Evolutionary conservation across 306 rosid genomes (phyloP).

Genomic region (Dicorynia guianensis): DNA sequence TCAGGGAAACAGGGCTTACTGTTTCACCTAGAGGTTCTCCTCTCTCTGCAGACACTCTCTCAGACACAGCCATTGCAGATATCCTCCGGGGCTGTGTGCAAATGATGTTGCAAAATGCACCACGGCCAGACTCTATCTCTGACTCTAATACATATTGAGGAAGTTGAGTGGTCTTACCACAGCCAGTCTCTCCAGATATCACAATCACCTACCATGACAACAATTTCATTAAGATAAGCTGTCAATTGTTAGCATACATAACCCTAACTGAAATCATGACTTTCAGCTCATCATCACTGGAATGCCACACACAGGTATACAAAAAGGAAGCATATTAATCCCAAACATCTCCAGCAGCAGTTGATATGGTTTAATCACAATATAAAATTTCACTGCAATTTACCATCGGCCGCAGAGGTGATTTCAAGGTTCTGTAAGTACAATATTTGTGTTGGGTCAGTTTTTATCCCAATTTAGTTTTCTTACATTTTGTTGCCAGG

Average conservation of each 20-base stretch:
- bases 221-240: conserved; percentile 33
- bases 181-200: conserved; percentile 97
- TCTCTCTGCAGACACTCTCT: conserved; percentile 94
- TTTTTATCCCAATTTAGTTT: conserved; percentile 20
- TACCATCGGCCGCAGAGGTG: neutral
- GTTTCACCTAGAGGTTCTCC: conserved; percentile 97
- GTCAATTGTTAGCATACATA: conserved; percentile 21
- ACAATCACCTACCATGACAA: conserved; percentile 63
- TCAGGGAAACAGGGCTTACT: conserved; percentile 57
- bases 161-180: conserved; percentile 99
- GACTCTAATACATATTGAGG: conserved; percentile 96
- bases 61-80: conserved; percentile 97
- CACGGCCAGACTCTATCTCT: conserved; percentile 81
- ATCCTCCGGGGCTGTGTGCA: conserved; percentile 98
- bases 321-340: neutral
- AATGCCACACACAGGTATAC: conserved; percentile 12
- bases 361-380: conserved; percentile 19
- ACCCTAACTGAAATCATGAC: conserved; percentile 13
- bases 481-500: conserved; percentile 11
- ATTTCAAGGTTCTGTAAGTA: neutral
- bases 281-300: conserved; percentile 32
- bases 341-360: conserved; percentile 15
- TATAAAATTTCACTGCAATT: conserved; percentile 12
- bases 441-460: conserved; percentile 20
- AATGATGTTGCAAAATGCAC: conserved; percentile 85